These are phyloP conservation scores for Geosmithia flava DNA, from an alignment of 2,329 filamentous ascomycete genomes.

Conservation along the genomic window DNA sequence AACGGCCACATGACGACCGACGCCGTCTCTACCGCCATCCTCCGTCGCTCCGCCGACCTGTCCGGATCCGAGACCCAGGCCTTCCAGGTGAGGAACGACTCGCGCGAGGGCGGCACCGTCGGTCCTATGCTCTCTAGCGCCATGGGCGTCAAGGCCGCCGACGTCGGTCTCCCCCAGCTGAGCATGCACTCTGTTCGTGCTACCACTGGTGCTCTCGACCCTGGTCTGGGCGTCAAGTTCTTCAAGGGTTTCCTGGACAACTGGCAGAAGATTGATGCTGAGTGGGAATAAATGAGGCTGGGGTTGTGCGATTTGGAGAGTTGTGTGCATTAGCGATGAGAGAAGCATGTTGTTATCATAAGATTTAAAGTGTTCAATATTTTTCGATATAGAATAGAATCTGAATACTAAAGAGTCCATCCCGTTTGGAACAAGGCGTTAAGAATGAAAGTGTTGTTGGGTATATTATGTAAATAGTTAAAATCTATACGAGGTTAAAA, in stretches of 20 bases:
- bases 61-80: slow-evolving; percentile 62
- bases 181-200: slow-evolving; percentile 92
- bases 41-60: slow-evolving; percentile 67
- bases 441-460: too few species aligned
- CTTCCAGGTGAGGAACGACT: slow-evolving; percentile 94
- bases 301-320: not conserved
- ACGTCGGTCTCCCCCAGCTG: slow-evolving; percentile 81
- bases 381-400: too few species aligned
- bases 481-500: too few species aligned
- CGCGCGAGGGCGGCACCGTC: slow-evolving; percentile 82
- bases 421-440: too few species aligned
- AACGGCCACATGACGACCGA: slow-evolving; percentile 98
- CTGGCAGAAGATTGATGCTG: slow-evolving; percentile 72
- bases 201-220: slow-evolving; percentile 75
- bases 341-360: not conserved
- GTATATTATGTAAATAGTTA: too few species aligned
- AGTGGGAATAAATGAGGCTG: slow-evolving; percentile 42
- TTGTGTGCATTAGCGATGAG: not conserved
- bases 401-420: too few species aligned
- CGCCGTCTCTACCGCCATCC: slow-evolving; percentile 67
- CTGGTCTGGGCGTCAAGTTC: slow-evolving; percentile 74
- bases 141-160: slow-evolving; percentile 72
- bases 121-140: slow-evolving; percentile 75
- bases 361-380: too few species aligned
- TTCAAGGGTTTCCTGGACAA: slow-evolving; percentile 84